Percentiles rank a stretch among this genome's conserved stretches.
These are phyloP conservation scores for Gastrolobium villosum DNA, from an alignment of 306 rosid genomes.

Conservation along the genomic window DNA sequence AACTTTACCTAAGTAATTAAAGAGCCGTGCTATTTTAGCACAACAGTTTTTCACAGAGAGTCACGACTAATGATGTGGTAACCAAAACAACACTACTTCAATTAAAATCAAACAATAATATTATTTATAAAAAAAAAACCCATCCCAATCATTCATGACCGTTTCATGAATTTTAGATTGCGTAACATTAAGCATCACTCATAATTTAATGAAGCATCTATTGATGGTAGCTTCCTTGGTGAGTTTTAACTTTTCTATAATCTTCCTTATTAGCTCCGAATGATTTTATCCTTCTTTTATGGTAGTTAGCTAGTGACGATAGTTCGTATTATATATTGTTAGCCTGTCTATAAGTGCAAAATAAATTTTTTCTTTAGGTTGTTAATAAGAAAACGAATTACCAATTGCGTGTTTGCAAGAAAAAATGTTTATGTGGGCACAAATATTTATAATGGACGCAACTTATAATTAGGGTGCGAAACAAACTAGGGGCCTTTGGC, in stretches of 20 bases:
- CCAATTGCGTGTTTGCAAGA: neutral
- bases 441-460: neutral
- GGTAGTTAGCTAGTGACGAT: neutral
- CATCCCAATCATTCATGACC: neutral
- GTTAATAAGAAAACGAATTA: slow-evolving; percentile 29
- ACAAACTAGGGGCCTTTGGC: no score
- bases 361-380: neutral
- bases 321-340: neutral
- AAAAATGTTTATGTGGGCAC: neutral
- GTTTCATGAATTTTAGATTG: neutral
- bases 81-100: slow-evolving; percentile 45
- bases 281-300: neutral
- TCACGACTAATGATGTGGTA: slow-evolving; percentile 21
- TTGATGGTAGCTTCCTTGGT: neutral
- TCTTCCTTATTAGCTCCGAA: neutral
- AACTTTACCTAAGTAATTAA: neutral
- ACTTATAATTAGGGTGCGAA: no score
- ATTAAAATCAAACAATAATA: slow-evolving; percentile 21
- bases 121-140: neutral
- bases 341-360: neutral
- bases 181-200: slow-evolving; percentile 11
- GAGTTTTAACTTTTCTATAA: slow-evolving; percentile 6
- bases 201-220: neutral
- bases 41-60: slow-evolving; percentile 18
- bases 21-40: neutral